Evolutionary conservation across 306 rosid species (phyloP), one percentile per base, ranked within the genome.

Genomic region (Quercus agrifolia): DNA sequence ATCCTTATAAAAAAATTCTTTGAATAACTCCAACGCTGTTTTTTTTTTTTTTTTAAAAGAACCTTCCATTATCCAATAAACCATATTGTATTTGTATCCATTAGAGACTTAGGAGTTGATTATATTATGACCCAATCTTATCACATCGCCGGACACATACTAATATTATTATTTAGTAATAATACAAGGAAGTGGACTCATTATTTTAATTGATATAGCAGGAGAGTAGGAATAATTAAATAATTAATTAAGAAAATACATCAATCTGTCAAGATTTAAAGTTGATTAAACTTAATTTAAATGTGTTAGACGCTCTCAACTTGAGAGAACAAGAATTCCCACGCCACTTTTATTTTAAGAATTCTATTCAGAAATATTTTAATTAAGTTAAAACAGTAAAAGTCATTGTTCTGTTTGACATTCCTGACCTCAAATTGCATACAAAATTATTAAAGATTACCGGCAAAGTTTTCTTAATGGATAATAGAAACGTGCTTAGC

Each of bases 401-500:
- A 61, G 51, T 84, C 49, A 79, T 74, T 55, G 49, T 10, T 38
- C 66, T 57, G 54, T 77, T 46, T 11, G 31, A 70, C 77, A 80
- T 69, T 82, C 73, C 62, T 55, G n/a, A 14, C 41, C 55, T 74
- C 52, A 73, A 76, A 68, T 56, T 1, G 46, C 25, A 33, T 4
- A 70, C 17, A 46, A 57, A 57, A 72, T 52, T 14, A 28, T 13
- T 35, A 35, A 19, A 67, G n/a, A 31, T 67, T 28, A 35, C 72
- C 52, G 15, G 25, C 72, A 19, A 67, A 67, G 52, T 51, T 49
- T 52, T 31, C 23, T 21, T 55, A 86, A 70, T 51, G 35, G 77
- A 86, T 75, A 70, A 77, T 63, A 18, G 23, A 70, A 70, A 80
- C 78, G 68, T 75, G 78, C 80, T 71, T 27, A 63, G 85, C 81